These are phyloP conservation scores for Esteya vermicola DNA, from an alignment of 2,329 filamentous ascomycete species.

Conservation along the genomic window DNA sequence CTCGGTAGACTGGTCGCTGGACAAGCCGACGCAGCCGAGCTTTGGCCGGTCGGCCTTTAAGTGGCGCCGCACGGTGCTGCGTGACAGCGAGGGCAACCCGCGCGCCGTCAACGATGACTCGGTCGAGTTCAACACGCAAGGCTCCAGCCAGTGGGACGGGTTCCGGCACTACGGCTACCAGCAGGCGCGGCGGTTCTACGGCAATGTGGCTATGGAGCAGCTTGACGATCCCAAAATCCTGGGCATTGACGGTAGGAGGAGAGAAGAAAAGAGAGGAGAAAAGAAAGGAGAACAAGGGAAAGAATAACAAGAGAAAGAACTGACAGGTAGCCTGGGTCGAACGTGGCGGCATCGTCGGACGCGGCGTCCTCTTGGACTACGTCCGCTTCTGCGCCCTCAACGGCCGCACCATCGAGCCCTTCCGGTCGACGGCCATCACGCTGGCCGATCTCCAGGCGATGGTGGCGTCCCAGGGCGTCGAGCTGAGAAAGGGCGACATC, in stretches of 20 bases:
- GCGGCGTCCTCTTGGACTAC: slow-evolving; percentile 32
- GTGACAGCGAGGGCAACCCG: slow-evolving; percentile 5
- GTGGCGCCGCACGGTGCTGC: slow-evolving; percentile 10
- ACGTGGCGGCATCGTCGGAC: slow-evolving; percentile 25
- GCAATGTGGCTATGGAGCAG: slow-evolving; percentile 2
- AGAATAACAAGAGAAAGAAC: not conserved
- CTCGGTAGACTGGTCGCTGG: slow-evolving; percentile 45
- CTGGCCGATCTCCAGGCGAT: slow-evolving; percentile 18
- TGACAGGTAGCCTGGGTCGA: slow-evolving; percentile 8
- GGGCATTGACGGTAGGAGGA: slow-evolving; percentile 7
- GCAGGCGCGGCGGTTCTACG: slow-evolving; percentile 8
- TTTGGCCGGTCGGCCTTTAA: slow-evolving; percentile 32
- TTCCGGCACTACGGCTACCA: slow-evolving; percentile 24
- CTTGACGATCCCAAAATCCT: slow-evolving; percentile 4
- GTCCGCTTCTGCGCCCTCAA: slow-evolving; percentile 7
- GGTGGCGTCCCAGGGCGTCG: slow-evolving; percentile 17
- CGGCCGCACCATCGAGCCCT: slow-evolving; percentile 5
- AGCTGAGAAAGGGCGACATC: slow-evolving; percentile 22
- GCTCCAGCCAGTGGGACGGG: slow-evolving; percentile 34
- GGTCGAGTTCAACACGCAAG: slow-evolving; percentile 31
- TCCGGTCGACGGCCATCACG: slow-evolving; percentile 11
- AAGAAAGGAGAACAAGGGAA: not conserved
- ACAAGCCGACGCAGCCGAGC: slow-evolving; percentile 26
- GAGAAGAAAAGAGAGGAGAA: not conserved
- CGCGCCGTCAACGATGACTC: slow-evolving; percentile 33